These are phyloP conservation scores for Geotrichum cucujoidarum DNA, from an alignment of 1,139 yeast genomes.

Conservation along the genomic window DNA sequence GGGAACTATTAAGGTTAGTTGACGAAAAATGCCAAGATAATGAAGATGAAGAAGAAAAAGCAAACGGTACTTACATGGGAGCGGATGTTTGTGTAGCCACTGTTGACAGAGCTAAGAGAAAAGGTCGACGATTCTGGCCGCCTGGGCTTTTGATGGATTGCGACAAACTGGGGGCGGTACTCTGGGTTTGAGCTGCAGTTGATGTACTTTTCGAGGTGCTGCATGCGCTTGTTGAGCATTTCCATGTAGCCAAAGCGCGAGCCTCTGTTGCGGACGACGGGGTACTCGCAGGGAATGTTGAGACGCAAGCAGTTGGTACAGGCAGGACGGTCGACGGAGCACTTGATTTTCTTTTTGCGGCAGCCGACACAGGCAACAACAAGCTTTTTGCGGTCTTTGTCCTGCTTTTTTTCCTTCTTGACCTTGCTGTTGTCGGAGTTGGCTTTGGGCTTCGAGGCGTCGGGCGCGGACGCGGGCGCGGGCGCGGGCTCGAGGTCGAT, in stretches of 20 bases:
- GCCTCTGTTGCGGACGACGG: conserved; percentile 37
- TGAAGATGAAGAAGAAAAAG: too few species aligned
- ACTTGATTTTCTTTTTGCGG: conserved; percentile 38
- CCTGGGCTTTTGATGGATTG: conserved; percentile 16
- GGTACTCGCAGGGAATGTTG: conserved; percentile 37
- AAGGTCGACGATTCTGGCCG: conserved; percentile 3
- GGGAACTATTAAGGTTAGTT: too few species aligned
- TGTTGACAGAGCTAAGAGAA: conserved; percentile 6
- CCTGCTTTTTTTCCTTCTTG: neutral
- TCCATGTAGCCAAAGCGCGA: conserved; percentile 38
- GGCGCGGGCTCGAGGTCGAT: neutral
- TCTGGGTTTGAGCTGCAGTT: conserved; percentile 21
- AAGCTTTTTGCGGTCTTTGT: conserved; percentile 30
- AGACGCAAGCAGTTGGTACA: conserved; percentile 38
- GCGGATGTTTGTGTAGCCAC: conserved; percentile 14
- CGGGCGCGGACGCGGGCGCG: neutral
- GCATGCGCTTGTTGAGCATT: conserved; percentile 34
- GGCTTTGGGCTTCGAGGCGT: neutral
- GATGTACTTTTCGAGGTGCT: conserved; percentile 30
- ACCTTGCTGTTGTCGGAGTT: neutral
- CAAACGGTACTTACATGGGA: neutral
- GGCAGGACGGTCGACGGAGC: conserved; percentile 39
- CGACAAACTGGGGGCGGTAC: conserved; percentile 18
- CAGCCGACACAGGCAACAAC: conserved; percentile 39
- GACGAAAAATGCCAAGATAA: too few species aligned